Base-by-base conservation (phyloP, 2,329 filamentous ascomycete genomes). In the Trichothecium roseum region DNA sequence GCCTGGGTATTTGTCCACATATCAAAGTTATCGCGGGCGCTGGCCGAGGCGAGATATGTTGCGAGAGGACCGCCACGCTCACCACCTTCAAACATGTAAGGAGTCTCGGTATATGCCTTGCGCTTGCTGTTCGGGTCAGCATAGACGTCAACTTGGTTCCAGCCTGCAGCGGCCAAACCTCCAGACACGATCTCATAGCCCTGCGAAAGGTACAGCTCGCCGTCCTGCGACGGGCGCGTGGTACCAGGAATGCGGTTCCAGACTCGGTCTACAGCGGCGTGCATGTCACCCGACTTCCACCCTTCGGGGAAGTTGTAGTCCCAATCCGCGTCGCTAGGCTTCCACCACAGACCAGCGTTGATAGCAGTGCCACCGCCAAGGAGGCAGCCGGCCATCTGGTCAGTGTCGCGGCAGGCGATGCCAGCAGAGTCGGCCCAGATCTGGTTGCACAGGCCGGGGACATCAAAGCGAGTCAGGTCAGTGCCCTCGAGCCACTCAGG, bases 221-320 rank as follows among this genome's bases (percentile, higher is more conserved):
- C 75, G 47, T 87, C 80, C 45, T 63, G 60, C 1, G 79, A 84
- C 1, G 82, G 80, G 30, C 63, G 60, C 31, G 72, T 72, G 0
- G 78, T 84, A 22, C 80, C 81, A 0, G 79, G 79, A 41, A 84
- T 85, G n/a, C 79, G 70, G 26, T 64, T 59, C 52, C 84, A 86
- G 6, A 80, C 73, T 29, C 74, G 69, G 18, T 69, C 57, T 5
- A 77, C 72, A 2, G 81, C 72, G 17, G 60, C 51, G 40, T 60
- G 59, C 51, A 85, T 69, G 44, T 84, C 78, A 5, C 59, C 51
- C 14, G 74, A 66, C 54, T 81, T 77, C 82, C 82, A 87, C 20
- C 81, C 81, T 2, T 59, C 43, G 1, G 82, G 82, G 60, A 83
- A 87, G 53, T 81, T 81, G 51, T 72, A 67, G 51, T 86, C 77